Conservation (phyloP, 192 early-diverging fungal species). For the Coemansia sp. region DNA sequence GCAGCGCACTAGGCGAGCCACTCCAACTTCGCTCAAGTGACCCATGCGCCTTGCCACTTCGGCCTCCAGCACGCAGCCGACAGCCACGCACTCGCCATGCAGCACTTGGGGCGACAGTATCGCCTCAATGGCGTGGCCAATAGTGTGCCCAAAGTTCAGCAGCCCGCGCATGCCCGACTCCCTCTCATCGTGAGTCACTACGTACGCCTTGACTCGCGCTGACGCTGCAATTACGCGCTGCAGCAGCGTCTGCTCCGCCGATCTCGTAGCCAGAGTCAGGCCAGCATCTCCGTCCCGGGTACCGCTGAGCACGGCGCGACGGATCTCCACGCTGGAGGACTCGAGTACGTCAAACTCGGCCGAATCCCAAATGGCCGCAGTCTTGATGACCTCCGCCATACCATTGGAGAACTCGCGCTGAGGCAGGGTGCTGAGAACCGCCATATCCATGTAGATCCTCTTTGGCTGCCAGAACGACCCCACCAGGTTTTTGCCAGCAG, state of each 20-base stretch:
- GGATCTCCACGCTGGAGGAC: conserved; percentile 76
- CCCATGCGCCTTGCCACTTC: conserved; percentile 90
- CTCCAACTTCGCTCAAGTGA: conserved; percentile 77
- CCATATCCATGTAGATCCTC: conserved; percentile 89
- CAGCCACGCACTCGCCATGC: conserved; percentile 95
- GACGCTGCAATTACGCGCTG: conserved; percentile 84
- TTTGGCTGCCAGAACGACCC: conserved; percentile 96
- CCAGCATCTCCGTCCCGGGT: conserved; percentile 1
- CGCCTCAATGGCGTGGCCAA: conserved; percentile 96
- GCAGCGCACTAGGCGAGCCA: conserved; percentile 82
- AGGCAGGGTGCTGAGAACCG: conserved; percentile 81
- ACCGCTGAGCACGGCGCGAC: conserved; percentile 60
- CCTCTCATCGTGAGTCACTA: conserved; percentile 94
- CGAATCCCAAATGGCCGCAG: conserved; percentile 88
- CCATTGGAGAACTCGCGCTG: conserved; percentile 92
- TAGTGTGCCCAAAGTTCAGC: conserved; percentile 95
- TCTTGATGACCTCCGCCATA: conserved; percentile 98
- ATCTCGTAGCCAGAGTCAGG: conserved; percentile 56
- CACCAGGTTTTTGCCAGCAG: conserved; percentile 92
- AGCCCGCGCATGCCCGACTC: conserved; percentile 92
- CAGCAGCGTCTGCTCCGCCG: conserved; percentile 63
- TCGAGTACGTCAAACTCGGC: conserved; percentile 90
- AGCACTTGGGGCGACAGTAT: conserved; percentile 83
- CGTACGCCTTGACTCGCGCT: conserved; percentile 87
- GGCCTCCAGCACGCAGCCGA: conserved; percentile 93